Base-by-base conservation (phyloP, 345 rosid species). In the Salix koriyanagi region DNA sequence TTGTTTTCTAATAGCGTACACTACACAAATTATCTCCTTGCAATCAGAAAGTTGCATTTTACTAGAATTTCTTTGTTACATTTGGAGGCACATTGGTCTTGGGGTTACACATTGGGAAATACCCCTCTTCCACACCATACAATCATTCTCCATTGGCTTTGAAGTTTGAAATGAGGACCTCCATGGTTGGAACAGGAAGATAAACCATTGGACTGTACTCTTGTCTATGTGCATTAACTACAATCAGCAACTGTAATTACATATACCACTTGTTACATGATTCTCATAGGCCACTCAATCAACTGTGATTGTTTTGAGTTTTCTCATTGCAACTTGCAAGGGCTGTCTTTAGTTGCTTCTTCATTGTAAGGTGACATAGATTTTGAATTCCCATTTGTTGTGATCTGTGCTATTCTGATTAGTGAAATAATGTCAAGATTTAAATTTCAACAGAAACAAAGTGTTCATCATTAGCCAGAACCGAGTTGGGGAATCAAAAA, bases 401-500 rank as follows among this genome's bases (percentile, higher is more conserved):
- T 48, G 19, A 6, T 62, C 46, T 41, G 13, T 7, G 21, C 26
- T 66, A 15, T 42, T 75, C 3, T 41, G 13, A 54, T 68, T 48
- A 48, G 62, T 39, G n/a, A 65, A 78, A 67, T 81, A 42, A 84
- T 39, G 5, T 19, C 60, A 48, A 11, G 52, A 52, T 37, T 76
- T 60, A 73, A 69, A 34, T 83, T 80, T 23, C 19, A 50, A 77
- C 91, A 94, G 98, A 96, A 87, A 87, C 89, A 21, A 85, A 88
- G 67, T 92, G 87, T 84, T 92, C 89, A 67, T 84, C 91, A 18
- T 77, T 88, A 34, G 93, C 91, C 37, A 89, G 96, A 86, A 79
- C 83, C 61, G 95, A 92, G 69, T 25, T 77, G 77, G 91, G 89
- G 65, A 77, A 72, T 84, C 86, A 76, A 42, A 85, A 76, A 82